These are phyloP conservation scores for Trametes hirsuta DNA, from an alignment of 1,284 basidiomycete species.

Conservation along the genomic window DNA sequence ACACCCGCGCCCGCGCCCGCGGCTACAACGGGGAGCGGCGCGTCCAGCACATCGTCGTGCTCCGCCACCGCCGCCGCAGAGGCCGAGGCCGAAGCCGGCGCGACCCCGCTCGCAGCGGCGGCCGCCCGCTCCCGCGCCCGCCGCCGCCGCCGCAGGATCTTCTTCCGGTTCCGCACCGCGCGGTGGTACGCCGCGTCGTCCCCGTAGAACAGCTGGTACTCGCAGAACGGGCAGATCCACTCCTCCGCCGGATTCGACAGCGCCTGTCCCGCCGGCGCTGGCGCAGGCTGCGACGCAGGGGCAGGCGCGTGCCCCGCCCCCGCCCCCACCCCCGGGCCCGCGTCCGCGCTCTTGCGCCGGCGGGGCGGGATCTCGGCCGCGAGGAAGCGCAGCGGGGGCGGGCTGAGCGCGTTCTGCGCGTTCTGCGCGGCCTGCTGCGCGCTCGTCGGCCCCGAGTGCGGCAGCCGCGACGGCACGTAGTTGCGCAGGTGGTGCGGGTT, in stretches of 20 bases:
- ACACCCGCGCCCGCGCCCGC: too few species aligned
- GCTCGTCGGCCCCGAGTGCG: conserved; percentile 53
- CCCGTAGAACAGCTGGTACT: conserved; percentile 85
- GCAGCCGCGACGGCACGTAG: conserved; percentile 80
- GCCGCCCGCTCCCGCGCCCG: conserved; percentile 81
- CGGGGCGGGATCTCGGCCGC: conserved; percentile 66
- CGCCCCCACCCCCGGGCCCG: conserved; percentile 35
- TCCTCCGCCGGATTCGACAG: conserved; percentile 73
- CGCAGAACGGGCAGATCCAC: conserved; percentile 90
- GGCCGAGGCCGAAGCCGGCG: conserved; percentile 21
- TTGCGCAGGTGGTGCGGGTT: conserved; percentile 91
- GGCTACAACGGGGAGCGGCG: conserved; percentile 30
- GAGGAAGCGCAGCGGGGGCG: conserved; percentile 66
- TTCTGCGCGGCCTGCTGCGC: conserved; percentile 43
- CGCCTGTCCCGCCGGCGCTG: conserved; percentile 37
- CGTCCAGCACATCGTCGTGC: conserved; percentile 40
- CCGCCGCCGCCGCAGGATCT: conserved; percentile 73
- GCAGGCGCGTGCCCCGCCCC: conserved; percentile 37
- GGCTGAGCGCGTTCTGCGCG: conserved; percentile 54
- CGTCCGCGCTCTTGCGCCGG: conserved; percentile 39
- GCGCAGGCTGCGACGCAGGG: conserved; percentile 26
- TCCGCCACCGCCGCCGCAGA: conserved; percentile 33
- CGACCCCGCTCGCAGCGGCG: conserved; percentile 40
- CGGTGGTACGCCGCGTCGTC: conserved; percentile 65
- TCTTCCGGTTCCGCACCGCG: conserved; percentile 76